Percentiles rank a stretch among this genome's conserved stretches.
Evolutionary conservation across 352 stramenopile species (phyloP).

Genomic region (Phytopythium boreale): DNA sequence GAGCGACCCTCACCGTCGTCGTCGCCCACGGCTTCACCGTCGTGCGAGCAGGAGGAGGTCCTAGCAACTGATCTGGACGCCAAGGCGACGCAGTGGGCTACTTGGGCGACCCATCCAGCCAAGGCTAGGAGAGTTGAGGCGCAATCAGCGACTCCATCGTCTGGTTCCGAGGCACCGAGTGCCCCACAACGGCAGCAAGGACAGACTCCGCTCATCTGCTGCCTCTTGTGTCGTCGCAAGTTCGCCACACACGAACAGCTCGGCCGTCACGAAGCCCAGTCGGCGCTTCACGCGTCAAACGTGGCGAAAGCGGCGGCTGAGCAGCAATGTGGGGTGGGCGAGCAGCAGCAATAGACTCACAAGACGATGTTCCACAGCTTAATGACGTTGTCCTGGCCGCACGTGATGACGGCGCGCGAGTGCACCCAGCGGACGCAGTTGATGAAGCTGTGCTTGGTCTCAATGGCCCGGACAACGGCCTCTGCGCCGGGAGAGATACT

Average conservation of each 20-base stretch:
- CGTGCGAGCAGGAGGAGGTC: slow-evolving; percentile 24
- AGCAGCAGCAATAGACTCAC: slow-evolving; percentile 5
- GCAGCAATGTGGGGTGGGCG: neutral
- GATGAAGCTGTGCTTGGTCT: slow-evolving; percentile 60
- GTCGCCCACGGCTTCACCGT: slow-evolving; percentile 2
- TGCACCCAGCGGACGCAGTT: slow-evolving; percentile 61
- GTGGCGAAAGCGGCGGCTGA: slow-evolving; percentile 14
- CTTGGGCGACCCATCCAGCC: slow-evolving; percentile 15
- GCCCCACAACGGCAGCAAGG: neutral
- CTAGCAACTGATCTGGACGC: slow-evolving; percentile 33
- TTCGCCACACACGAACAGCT: slow-evolving; percentile 45
- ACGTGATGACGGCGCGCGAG: slow-evolving; percentile 35
- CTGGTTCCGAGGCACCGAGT: neutral
- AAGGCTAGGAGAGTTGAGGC: neutral
- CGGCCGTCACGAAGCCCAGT: slow-evolving; percentile 48
- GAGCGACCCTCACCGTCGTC: neutral
- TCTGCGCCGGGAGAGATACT: slow-evolving; percentile 27
- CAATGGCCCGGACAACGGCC: slow-evolving; percentile 31
- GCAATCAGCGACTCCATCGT: neutral
- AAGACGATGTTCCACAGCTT: slow-evolving; percentile 51
- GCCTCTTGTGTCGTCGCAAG: slow-evolving; percentile 66
- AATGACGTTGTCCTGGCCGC: slow-evolving; percentile 68
- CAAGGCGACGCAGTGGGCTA: slow-evolving; percentile 36
- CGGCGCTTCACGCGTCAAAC: slow-evolving; percentile 51
- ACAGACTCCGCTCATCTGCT: slow-evolving; percentile 27